Conservation (phyloP, 2,329 filamentous ascomycete genomes). For the Aureobasidium vineae region DNA sequence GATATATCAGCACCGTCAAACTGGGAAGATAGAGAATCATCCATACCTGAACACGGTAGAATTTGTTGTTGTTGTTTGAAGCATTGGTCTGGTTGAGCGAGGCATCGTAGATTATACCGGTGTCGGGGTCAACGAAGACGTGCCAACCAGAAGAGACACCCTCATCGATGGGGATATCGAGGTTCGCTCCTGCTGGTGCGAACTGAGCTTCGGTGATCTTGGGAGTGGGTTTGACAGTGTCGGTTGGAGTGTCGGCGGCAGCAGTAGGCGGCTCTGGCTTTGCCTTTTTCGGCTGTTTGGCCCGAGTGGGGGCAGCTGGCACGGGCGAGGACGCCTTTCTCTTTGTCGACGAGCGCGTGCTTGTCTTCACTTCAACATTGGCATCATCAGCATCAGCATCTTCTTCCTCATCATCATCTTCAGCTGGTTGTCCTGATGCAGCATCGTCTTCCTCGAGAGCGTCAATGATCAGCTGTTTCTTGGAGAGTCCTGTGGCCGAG, state of each 20-base stretch:
- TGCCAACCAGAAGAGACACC: conserved; percentile 35
- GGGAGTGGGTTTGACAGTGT: conserved; percentile 36
- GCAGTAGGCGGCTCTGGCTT: conserved; percentile 23
- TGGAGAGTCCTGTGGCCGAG: conserved; percentile 41
- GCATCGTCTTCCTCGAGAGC: conserved; percentile 39
- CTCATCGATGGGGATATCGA: conserved; percentile 52
- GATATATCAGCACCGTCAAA: neutral
- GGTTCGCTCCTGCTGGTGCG: conserved; percentile 42
- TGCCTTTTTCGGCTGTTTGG: conserved; percentile 30
- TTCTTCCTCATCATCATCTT: neutral
- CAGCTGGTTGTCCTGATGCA: neutral
- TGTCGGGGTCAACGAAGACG: conserved; percentile 62
- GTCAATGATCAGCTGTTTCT: conserved; percentile 45
- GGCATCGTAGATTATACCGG: conserved; percentile 72
- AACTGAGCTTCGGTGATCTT: conserved; percentile 49
- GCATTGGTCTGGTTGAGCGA: conserved; percentile 76
- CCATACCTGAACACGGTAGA: conserved; percentile 68
- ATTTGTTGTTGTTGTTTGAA: conserved; percentile 74
- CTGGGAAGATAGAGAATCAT: neutral
- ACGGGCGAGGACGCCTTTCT: conserved; percentile 9
- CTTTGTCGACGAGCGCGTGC: conserved; percentile 21
- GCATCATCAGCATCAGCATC: neutral
- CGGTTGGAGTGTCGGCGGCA: conserved; percentile 30
- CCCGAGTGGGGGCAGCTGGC: conserved; percentile 19
- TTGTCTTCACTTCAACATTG: conserved; percentile 32